Base-by-base conservation (phyloP, 225 moss, liverwort and hornwort genomes). In the Straminergon stramineum region DNA sequence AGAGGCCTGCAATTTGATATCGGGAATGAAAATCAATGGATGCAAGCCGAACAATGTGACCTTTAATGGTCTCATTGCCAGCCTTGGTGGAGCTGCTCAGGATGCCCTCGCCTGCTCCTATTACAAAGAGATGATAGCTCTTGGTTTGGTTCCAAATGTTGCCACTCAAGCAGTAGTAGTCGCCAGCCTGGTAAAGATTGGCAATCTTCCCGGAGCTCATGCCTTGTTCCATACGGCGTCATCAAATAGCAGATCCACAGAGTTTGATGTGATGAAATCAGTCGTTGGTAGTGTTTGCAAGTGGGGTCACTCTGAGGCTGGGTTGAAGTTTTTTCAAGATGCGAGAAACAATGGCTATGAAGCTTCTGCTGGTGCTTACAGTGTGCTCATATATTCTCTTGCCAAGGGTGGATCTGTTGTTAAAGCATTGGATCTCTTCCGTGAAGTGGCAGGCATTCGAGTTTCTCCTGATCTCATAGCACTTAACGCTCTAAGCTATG, bases 201-300 rank as follows among this genome's bases (percentile, higher is more conserved):
- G 89, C 67, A 92, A 89, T 43, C 61, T 75, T 32, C 45, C 82
- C 37, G 92, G 86, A 80, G 94, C 92, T 28, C 89, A 87, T 84
- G 66, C 76, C 37, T 89, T 93, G 81, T 91, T 92, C 79, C 82
- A 86, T 22, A 69, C 71, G 56, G 94, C 92, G 62, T 86, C 90
- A 65, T 86, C 66, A 53, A 94, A 91, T 60, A 87, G 82, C 87
- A 84, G 55, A 30, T 63, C 45, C 56, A 74, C 92, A 20, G 90
- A 94, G 73, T 94, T 94, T 90, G 94, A 94, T 90, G 85, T 93
- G 63, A 79, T 91, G 92, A 94, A 93, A 65, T 94, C 92, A 31
- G 92, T 94, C 26, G 82, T 92, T 30, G 91, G 93, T 20, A 91
- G 90, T 70, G 90, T 96, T n/a, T 93, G 95, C 86, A 93, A 93